Evolutionary conservation across 371 early-diverging fungal genomes (phyloP), one percentile per base, ranked within the genome.

Genomic region (Mucor saturninus): DNA sequence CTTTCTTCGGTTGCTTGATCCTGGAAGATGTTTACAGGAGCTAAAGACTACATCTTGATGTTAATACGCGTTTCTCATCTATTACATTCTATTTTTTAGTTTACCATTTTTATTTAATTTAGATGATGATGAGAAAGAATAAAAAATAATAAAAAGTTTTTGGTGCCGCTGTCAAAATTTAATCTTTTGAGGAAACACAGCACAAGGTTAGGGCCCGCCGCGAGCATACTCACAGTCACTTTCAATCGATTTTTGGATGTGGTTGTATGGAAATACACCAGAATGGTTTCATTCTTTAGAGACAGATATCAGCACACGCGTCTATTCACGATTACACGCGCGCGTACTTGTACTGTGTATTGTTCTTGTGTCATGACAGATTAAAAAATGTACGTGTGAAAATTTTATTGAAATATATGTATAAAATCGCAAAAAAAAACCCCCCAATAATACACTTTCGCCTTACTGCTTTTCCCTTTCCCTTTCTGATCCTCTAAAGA

Each of bases 1-100:
- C 95, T 86, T 83, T 97, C 98, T 79, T 98, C 95, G 46, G 93
- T 89, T 5, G 97, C 95, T 66, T 94, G 91, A 69, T 97, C 91
- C 61, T 92, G 86, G 76, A 98, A 95, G 71, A 96, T 92, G 71
- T 92, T 90, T 54, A 89, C 86, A 61, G 90, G 89, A 45, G 89
- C 86, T 68, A 89, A 74, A 73, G 87, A 86, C 88, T 88, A 59
- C 15, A 43, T 7, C 1, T 9, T 5, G 5, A 14, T 13, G 38
- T 29, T 10, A 43, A 3, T 26, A 51, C 51, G 26, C 51, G 32
- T 51, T 21, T 48, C 13, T 21, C 26, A 51, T 51, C 8, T 32
- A 13, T 9, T 29, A 15, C 11, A 40, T 3, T 56, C 13, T 8
- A 35, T 35, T 45, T 43, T 42, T 5, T 21, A 21, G 21, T 21